Evolutionary conservation across 441 rosid genomes (phyloP).

Genomic region (Theobroma grandiflorum): DNA sequence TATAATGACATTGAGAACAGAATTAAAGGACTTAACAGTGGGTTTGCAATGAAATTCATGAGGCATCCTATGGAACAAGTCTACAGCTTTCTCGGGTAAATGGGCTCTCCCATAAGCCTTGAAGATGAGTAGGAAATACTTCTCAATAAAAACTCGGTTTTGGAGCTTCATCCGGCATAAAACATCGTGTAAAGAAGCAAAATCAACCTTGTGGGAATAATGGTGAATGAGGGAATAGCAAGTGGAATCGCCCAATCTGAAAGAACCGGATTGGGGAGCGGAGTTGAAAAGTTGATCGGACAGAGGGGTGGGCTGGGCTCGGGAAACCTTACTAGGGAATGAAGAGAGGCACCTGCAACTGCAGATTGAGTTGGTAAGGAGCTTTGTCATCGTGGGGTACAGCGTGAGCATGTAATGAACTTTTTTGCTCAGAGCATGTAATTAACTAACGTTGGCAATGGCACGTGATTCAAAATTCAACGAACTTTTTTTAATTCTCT

Average conservation of each 20-base stretch:
- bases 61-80: slow-evolving; percentile 71
- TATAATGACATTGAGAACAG: slow-evolving; percentile 73
- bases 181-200: slow-evolving; percentile 60
- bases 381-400: slow-evolving; percentile 51
- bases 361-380: slow-evolving; percentile 31
- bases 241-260: slow-evolving; percentile 76
- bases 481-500: slow-evolving; percentile 7
- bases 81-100: slow-evolving; percentile 70
- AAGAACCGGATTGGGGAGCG: slow-evolving; percentile 70
- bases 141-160: slow-evolving; percentile 65
- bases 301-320: slow-evolving; percentile 46
- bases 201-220: slow-evolving; percentile 65
- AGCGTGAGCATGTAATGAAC: too few relatives aligned
- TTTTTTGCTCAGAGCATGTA: background rate
- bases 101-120: slow-evolving; percentile 82
- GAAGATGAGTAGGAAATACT: slow-evolving; percentile 62
- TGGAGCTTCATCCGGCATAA: slow-evolving; percentile 68
- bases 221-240: slow-evolving; percentile 68
- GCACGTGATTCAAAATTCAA: slow-evolving; percentile 4
- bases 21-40: slow-evolving; percentile 63
- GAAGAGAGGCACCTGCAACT: slow-evolving; percentile 31
- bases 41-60: slow-evolving; percentile 62
- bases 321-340: slow-evolving; percentile 45
- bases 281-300: slow-evolving; percentile 60
- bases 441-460: background rate